Conservation (phyloP, 164 flowering plant species). For the Chloranthus sessilifolius region DNA sequence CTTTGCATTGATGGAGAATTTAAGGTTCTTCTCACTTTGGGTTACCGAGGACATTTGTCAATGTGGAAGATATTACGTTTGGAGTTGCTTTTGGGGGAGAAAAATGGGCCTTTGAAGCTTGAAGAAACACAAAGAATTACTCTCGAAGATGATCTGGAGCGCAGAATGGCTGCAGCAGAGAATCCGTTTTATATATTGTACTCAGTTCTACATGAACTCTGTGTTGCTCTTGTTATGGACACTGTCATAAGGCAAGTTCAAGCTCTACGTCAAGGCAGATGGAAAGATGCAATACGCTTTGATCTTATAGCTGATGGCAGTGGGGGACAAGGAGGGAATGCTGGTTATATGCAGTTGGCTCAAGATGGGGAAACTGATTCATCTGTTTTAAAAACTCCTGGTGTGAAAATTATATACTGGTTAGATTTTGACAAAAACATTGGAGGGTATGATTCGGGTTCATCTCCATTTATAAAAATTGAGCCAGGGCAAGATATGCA, state of each 20-base stretch:
- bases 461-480: constrained; percentile 73
- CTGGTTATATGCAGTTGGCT: constrained; percentile 35
- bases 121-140: constrained; percentile 70
- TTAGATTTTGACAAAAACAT: constrained; percentile 58
- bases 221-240: constrained; percentile 90
- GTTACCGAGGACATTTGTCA: constrained; percentile 87
- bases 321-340: constrained; percentile 43
- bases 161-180: constrained; percentile 89
- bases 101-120: constrained; percentile 67
- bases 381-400: constrained; percentile 72
- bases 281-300: constrained; percentile 96
- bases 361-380: constrained; percentile 88
- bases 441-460: constrained; percentile 50
- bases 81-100: constrained; percentile 96
- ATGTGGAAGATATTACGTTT: constrained; percentile 94
- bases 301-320: constrained; percentile 74
- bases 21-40: constrained; percentile 84
- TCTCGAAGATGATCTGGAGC: constrained; percentile 95
- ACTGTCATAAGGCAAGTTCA: constrained; percentile 90
- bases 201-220: constrained; percentile 89
- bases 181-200: constrained; percentile 73
- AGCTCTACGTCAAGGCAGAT: constrained; percentile 77
- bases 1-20: constrained; percentile 91
- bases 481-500: constrained; percentile 88
- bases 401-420: constrained; percentile 85